These are phyloP conservation scores for Aethionema arabicum DNA, from an alignment of 345 rosid species.

Conservation along the genomic window DNA sequence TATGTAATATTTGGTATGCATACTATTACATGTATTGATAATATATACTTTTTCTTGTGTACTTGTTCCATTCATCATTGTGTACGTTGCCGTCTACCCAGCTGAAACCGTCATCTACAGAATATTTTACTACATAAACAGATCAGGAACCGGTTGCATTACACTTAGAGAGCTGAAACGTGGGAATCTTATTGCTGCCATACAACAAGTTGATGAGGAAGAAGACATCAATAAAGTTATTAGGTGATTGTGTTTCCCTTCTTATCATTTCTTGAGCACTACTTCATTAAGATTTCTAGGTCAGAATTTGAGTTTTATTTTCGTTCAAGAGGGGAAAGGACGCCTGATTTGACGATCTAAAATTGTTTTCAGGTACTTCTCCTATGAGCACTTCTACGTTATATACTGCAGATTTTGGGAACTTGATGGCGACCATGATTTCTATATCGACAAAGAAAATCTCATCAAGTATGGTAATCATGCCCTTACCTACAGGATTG, in stretches of 20 bases:
- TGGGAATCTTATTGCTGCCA: constrained; percentile 77
- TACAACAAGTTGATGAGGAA: constrained; percentile 90
- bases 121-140: constrained; percentile 83
- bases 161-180: constrained; percentile 88
- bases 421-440: constrained; percentile 81
- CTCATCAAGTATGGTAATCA: constrained; percentile 77
- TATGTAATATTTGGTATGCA: background rate
- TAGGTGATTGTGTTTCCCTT: constrained; percentile 52
- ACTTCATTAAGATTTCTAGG: background rate
- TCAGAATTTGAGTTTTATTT: background rate
- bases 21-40: constrained; percentile 24
- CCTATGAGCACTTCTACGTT: constrained; percentile 88
- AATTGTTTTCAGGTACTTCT: constrained; percentile 66
- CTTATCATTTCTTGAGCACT: background rate
- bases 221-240: constrained; percentile 85
- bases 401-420: constrained; percentile 88
- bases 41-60: constrained; percentile 22
- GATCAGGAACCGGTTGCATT: constrained; percentile 84
- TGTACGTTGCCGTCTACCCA: constrained; percentile 44
- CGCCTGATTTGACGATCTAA: constrained; percentile 15
- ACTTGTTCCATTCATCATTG: constrained; percentile 25
- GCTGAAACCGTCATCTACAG: constrained; percentile 97
- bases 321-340: background rate
- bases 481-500: constrained; percentile 84
- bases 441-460: constrained; percentile 76